Evolutionary conservation across 192 early-diverging fungal species (phyloP), one percentile per base, ranked within the genome.

Genomic region (Linnemannia hyalina): DNA sequence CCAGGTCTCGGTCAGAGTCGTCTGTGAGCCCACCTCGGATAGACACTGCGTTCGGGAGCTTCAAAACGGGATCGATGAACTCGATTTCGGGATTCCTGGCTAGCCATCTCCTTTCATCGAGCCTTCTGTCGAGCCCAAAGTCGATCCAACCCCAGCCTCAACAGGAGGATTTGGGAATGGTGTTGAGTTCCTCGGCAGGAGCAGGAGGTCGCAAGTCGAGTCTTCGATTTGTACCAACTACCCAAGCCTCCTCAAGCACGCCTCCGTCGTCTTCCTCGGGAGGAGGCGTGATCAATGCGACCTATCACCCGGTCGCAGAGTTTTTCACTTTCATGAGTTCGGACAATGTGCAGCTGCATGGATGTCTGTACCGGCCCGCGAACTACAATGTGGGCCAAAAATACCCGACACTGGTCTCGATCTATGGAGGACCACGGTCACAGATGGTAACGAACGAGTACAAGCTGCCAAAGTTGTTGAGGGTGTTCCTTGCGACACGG

Each of bases 361-460:
- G 94, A 41, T 92, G 92, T 75, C 46, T 94, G 11, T 94, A 94
- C 80, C 83, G 89, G 23, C 94, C 94, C 0, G 46, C 79, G 0
- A 82, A 89, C 60, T 92, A 93, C 63, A 38, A 81, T 15, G 73
- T 83, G 9, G 91, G 90, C 4, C 80, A 89, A 41, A 90, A 86
- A 68, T 93, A 94, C 75, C 94, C 94, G 20, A 94, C 92, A 0
- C 55, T 96, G 18, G 85, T 95, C 41, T 88, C 90, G 36, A 91
- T 95, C 20, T 96, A 96, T 71, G 95, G 95, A 22, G 95, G 95
- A 6, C 95, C 95, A 11, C 89, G 94, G 77, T 92, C 92, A 55
- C 94, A 95, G 78, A 81, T 95, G 79, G 94, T 95, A 15, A 94
- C 91, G 6, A 96, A 95, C 68, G 95, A 95, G 26, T 95, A 90